Evolutionary conservation across 2,329 filamentous ascomycete genomes (phyloP).

Genomic region (Bipolaris sorokiniana): DNA sequence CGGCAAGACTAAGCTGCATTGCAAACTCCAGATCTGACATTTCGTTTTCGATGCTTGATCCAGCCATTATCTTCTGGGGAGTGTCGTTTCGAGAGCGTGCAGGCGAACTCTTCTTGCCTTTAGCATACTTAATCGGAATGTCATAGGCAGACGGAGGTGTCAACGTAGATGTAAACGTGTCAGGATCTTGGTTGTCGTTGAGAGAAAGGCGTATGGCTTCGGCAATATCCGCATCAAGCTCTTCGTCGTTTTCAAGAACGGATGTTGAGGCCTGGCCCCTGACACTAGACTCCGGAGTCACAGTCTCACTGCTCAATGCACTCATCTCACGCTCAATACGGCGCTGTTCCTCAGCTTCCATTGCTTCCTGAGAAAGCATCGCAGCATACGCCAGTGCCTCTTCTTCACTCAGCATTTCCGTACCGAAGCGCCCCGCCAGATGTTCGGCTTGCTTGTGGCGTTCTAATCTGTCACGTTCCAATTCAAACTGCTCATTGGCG

Average conservation of each 20-base stretch:
- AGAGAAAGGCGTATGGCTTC: slow-evolving; percentile 66
- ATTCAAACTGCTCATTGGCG: slow-evolving; percentile 79
- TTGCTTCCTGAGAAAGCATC: slow-evolving; percentile 65
- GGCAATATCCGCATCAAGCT: slow-evolving; percentile 64
- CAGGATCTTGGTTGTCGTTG: slow-evolving; percentile 30
- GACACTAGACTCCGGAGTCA: slow-evolving; percentile 46
- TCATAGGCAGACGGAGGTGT: slow-evolving; percentile 42
- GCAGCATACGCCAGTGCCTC: slow-evolving; percentile 68
- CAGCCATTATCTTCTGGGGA: slow-evolving; percentile 39
- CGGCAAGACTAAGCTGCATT: slow-evolving; percentile 66
- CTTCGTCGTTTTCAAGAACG: slow-evolving; percentile 51
- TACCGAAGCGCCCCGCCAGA: slow-evolving; percentile 80
- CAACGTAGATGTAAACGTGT: slow-evolving; percentile 13
- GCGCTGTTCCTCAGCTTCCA: slow-evolving; percentile 55
- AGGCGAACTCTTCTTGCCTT: slow-evolving; percentile 41
- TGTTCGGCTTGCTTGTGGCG: slow-evolving; percentile 71
- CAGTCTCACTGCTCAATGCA: slow-evolving; percentile 45
- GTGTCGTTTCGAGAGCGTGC: slow-evolving; percentile 34
- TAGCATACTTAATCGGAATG: slow-evolving; percentile 56
- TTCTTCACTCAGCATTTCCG: slow-evolving; percentile 72
- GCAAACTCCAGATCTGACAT: slow-evolving; percentile 67
- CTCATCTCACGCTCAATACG: slow-evolving; percentile 54
- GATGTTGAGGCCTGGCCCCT: slow-evolving; percentile 38
- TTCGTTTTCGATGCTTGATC: slow-evolving; percentile 51
- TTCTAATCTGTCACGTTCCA: slow-evolving; percentile 73